These are phyloP conservation scores for Sporormia fimetaria DNA, from an alignment of 495 filamentous ascomycete genomes.

Conservation along the genomic window DNA sequence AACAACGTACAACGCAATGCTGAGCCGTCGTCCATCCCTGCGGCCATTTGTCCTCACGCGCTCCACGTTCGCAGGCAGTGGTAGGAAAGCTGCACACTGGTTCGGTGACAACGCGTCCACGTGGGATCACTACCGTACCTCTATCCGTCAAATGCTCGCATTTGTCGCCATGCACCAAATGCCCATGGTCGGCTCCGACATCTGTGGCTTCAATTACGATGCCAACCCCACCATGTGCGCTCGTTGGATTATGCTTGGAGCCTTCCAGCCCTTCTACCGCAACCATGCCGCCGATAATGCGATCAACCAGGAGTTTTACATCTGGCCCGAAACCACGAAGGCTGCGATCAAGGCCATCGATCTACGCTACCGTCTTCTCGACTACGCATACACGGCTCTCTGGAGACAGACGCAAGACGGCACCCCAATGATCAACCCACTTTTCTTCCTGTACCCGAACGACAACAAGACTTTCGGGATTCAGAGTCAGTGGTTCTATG, in stretches of 20 bases:
- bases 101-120: slow-evolving; percentile 68
- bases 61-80: slow-evolving; percentile 71
- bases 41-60: slow-evolving; percentile 76
- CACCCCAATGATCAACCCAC: slow-evolving; percentile 53
- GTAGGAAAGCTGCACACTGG: slow-evolving; percentile 71
- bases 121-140: slow-evolving; percentile 62
- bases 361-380: slow-evolving; percentile 62
- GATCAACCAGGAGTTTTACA: slow-evolving; percentile 65
- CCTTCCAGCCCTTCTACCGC: slow-evolving; percentile 75
- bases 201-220: slow-evolving; percentile 63
- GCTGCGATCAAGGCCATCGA: slow-evolving; percentile 62
- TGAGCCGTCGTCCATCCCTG: slow-evolving; percentile 49
- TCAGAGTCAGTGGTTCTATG: slow-evolving; percentile 65
- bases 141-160: slow-evolving; percentile 58
- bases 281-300: slow-evolving; percentile 52
- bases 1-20: slow-evolving; percentile 56
- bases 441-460: slow-evolving; percentile 62
- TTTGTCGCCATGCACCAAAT: slow-evolving; percentile 75
- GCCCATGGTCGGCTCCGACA: slow-evolving; percentile 74
- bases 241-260: slow-evolving; percentile 69
- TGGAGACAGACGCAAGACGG: slow-evolving; percentile 53
- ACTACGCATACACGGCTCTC: slow-evolving; percentile 74
- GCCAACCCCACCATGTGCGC: slow-evolving; percentile 70
- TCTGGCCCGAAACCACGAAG: slow-evolving; percentile 49
- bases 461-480: slow-evolving; percentile 52